These are phyloP conservation scores for Thelonectria blattea DNA, from an alignment of 2,329 filamentous ascomycete genomes.

Conservation along the genomic window DNA sequence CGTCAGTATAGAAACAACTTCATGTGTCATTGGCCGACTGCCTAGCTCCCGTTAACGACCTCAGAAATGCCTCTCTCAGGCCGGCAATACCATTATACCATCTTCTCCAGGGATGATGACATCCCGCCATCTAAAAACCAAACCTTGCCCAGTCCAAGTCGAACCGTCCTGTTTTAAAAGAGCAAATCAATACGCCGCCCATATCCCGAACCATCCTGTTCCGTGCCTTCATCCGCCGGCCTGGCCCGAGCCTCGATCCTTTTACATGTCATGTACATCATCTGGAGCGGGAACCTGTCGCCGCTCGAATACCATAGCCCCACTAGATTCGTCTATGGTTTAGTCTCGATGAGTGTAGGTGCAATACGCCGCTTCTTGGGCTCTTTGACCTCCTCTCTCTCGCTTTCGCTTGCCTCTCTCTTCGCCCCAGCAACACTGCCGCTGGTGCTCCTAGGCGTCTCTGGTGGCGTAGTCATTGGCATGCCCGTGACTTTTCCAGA, in stretches of 20 bases:
- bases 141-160: constrained; percentile 13
- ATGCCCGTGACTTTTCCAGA: constrained; percentile 68
- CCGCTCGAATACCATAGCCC: neutral
- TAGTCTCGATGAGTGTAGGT: constrained; percentile 62
- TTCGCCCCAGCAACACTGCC: constrained; percentile 53
- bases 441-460: constrained; percentile 69
- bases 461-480: constrained; percentile 86
- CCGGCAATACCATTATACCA: neutral
- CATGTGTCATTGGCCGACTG: constrained; percentile 26
- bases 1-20: constrained; percentile 6
- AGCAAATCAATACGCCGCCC: constrained; percentile 38
- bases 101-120: neutral
- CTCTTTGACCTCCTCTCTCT: constrained; percentile 58
- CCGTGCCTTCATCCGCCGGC: constrained; percentile 16
- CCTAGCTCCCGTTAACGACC: constrained; percentile 15
- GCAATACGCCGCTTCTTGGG: constrained; percentile 75
- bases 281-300: constrained; percentile 2
- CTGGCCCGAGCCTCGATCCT: constrained; percentile 16
- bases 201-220: constrained; percentile 37
- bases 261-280: constrained; percentile 22
- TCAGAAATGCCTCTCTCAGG: neutral
- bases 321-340: constrained; percentile 20
- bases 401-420: constrained; percentile 62
- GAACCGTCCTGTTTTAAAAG: constrained; percentile 4
- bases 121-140: constrained; percentile 1